A percentile compares a stretch with the other conserved stretches of the same genome.
These are phyloP conservation scores for Avena insularis DNA, from an alignment of 176 grass and related monocot genomes.

Conservation along the genomic window DNA sequence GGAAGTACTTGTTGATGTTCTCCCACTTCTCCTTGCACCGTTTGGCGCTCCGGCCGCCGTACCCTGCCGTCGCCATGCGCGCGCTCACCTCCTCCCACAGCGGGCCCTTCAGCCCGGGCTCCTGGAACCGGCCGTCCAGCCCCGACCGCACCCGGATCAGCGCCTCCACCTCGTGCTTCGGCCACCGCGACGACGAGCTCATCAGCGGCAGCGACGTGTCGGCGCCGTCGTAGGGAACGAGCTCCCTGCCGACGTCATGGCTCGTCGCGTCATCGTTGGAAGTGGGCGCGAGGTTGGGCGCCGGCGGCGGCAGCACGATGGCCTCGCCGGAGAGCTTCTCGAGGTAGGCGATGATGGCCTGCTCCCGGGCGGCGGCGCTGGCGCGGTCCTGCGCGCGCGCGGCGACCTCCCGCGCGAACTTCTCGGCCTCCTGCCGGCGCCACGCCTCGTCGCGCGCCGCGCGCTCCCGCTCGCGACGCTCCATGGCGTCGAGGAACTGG, in stretches of 20 bases:
- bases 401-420: conserved; percentile 66
- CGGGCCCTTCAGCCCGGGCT: conserved; percentile 86
- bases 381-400: conserved; percentile 69
- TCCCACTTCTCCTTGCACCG: conserved; percentile 99
- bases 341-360: conserved; percentile 79
- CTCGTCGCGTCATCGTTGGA: conserved; percentile 20
- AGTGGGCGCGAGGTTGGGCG: background rate
- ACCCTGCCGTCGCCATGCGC: conserved; percentile 76
- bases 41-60: conserved; percentile 70
- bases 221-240: conserved; percentile 37
- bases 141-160: conserved; percentile 77
- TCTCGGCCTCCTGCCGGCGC: conserved; percentile 81
- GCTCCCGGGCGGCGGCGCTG: conserved; percentile 72
- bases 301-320: conserved; percentile 49
- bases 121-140: conserved; percentile 82
- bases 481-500: conserved; percentile 89
- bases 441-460: conserved; percentile 78
- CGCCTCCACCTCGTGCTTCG: conserved; percentile 85
- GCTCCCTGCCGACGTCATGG: conserved; percentile 42
- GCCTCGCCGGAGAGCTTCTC: conserved; percentile 85
- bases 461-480: conserved; percentile 81
- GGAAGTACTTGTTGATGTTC: conserved; percentile 99
- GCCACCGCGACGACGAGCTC: conserved; percentile 68
- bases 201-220: conserved; percentile 26
- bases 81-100: conserved; percentile 96